Percentiles rank a stretch among this genome's conserved stretches.
These are phyloP conservation scores for Diphasiastrum complanatum DNA, from an alignment of 83 land plant species.

Conservation along the genomic window DNA sequence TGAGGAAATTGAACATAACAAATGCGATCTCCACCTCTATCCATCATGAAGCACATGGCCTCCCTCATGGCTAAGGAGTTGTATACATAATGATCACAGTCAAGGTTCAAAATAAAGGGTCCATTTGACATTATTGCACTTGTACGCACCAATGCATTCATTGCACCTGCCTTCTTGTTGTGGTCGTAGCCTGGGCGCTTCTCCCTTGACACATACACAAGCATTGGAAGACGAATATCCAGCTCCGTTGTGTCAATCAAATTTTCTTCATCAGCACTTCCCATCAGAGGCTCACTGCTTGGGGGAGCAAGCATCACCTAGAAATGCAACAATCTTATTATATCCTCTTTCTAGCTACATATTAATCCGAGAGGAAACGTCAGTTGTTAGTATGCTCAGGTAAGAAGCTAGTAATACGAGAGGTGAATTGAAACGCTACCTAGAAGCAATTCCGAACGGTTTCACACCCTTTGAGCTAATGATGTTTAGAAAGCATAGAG, in stretches of 20 bases:
- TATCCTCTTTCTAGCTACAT: too few species aligned
- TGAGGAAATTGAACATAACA: constrained; percentile 84
- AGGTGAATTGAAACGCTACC: not conserved
- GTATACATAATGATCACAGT: constrained; percentile 77
- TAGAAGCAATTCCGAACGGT: too few species aligned
- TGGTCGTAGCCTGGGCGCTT: constrained; percentile 74
- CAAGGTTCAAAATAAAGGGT: constrained; percentile 77
- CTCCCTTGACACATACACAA: constrained; percentile 82
- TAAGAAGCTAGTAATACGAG: not conserved
- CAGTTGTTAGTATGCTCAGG: not conserved
- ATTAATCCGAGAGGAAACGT: not conserved
- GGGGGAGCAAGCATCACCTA: constrained; percentile 84
- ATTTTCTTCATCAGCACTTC: constrained; percentile 40
- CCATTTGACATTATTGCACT: constrained; percentile 84
- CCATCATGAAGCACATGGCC: constrained; percentile 87
- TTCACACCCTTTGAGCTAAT: too few species aligned
- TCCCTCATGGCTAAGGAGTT: constrained; percentile 67
- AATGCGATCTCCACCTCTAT: constrained; percentile 68
- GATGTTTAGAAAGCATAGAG: not conserved
- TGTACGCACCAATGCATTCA: constrained; percentile 72
- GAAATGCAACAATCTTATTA: constrained; percentile 7
- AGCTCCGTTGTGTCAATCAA: constrained; percentile 52
- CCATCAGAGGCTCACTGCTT: constrained; percentile 57
- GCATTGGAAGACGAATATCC: constrained; percentile 65
- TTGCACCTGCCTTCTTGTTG: constrained; percentile 90